These are phyloP conservation scores for Eucalyptus microcorys DNA, from an alignment of 345 rosid species.

Conservation along the genomic window DNA sequence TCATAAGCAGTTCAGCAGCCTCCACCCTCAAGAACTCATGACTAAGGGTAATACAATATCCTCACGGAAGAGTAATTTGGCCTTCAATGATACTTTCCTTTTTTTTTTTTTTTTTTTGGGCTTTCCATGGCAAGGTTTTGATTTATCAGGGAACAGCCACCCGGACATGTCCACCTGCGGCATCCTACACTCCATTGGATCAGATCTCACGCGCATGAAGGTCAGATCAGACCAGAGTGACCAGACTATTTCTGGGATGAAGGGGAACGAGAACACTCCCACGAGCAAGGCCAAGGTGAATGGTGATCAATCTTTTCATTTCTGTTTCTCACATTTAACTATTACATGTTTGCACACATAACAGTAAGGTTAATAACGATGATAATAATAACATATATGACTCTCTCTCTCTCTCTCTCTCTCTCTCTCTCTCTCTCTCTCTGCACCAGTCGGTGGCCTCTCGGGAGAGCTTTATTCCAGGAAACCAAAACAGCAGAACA, in stretches of 20 bases:
- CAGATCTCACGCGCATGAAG: conserved; percentile 86
- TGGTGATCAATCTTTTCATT: background rate
- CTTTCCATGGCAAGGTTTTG: background rate
- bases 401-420: background rate
- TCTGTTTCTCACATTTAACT: background rate
- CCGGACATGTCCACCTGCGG: conserved; percentile 78
- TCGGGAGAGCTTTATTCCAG: conserved; percentile 61
- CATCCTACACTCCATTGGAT: conserved; percentile 78
- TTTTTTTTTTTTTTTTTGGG: no score
- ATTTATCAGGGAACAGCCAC: conserved; percentile 24
- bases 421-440: background rate
- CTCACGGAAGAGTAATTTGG: background rate
- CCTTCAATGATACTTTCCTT: background rate
- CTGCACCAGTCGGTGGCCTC: conserved; percentile 64
- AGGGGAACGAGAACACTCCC: conserved; percentile 54
- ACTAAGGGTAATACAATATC: background rate
- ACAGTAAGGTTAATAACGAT: background rate
- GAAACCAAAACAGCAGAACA: conserved; percentile 19
- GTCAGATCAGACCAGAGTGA: conserved; percentile 54
- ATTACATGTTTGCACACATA: background rate
- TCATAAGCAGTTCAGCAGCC: background rate
- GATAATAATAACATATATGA: background rate
- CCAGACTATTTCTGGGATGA: conserved; percentile 43
- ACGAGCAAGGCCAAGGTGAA: conserved; percentile 62
- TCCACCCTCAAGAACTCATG: background rate